Base-by-base conservation (phyloP, 2,329 filamentous ascomycete species). In the Phyllosticta citribraziliensis region DNA sequence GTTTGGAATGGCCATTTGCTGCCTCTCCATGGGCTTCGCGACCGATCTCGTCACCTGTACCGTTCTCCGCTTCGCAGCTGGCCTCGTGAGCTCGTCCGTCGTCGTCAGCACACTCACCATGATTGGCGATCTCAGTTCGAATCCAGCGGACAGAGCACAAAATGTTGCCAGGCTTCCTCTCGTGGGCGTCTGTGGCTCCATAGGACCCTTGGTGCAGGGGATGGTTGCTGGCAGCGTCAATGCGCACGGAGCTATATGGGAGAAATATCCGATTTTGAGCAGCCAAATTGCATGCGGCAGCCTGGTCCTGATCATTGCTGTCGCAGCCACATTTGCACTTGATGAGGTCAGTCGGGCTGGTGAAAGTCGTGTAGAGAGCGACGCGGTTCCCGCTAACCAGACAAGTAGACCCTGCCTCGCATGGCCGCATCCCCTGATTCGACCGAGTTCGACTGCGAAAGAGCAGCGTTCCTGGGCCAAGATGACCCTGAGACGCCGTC, bases 21-120 rank as follows among this genome's bases (percentile, higher is more conserved):
- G 77, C 64, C 55, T 78, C 22, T 71, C 67, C 63, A 79, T 78
- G 75, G 76, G 77, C 12, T 79, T 79, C 62, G 77, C 76, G 14
- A 78, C 73, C 5, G 71, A 69, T 27, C 70, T 79, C 20, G 67
- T 70, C 8, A 72, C 69, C 56, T 79, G 78, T 63, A 73, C 75
- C 25, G 66, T 74, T 19, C 71, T 79, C 66, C 71, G 77, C 33
- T 78, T 77, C 63, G 64, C 77, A 25, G 74, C 75, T 4, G 77
- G 78, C 14, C 67, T 77, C 56, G 72, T 76, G 58, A 75, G 76
- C 63, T 76, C 76, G 9, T 74, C 76, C 0, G 72, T 77, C 10
- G 70, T 74, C n/a, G 76, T 78, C 30, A 74, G 76, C 4, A 74
- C 71, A 3, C 68, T 78, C 61, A 76, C 76, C 2, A 79, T 79